Conservation (phyloP, 1,139 yeast genomes). For the Maudiozyma humilis region DNA sequence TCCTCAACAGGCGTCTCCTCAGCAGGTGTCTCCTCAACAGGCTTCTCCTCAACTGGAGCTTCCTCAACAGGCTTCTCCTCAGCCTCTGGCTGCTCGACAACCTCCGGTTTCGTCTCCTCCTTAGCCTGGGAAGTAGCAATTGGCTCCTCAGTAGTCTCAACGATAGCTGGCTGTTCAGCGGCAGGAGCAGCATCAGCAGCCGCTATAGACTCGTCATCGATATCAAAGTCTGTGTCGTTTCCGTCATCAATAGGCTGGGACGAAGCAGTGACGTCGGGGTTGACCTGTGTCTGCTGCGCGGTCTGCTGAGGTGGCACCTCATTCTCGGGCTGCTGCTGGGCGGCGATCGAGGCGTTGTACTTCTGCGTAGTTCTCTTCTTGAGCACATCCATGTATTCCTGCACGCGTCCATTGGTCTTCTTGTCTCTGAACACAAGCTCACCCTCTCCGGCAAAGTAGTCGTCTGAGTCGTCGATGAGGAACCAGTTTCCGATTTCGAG, state of each 20-base stretch:
- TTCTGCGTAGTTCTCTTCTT: conserved; percentile 35
- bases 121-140: neutral
- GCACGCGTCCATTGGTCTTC: conserved; percentile 41
- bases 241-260: neutral
- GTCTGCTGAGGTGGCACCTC: neutral
- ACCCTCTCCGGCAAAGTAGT: conserved; percentile 60
- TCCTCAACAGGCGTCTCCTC: conserved; percentile 4
- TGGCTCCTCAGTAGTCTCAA: neutral
- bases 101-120: neutral
- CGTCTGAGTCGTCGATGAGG: conserved; percentile 48
- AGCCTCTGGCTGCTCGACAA: conserved; percentile 1
- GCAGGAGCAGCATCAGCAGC: neutral
- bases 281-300: neutral
- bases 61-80: conserved; percentile 2
- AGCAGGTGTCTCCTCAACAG: conserved; percentile 1
- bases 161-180: neutral
- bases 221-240: conserved; percentile 7
- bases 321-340: neutral
- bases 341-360: conserved; percentile 15
- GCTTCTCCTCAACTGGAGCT: conserved; percentile 2
- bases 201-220: conserved; percentile 6
- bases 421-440: conserved; percentile 59
- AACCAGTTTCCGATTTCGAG: conserved; percentile 71
- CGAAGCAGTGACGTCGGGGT: neutral
- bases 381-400: conserved; percentile 57